These are phyloP conservation scores for Crucibulum parvulum DNA, from an alignment of 1,284 basidiomycete genomes.

Conservation along the genomic window DNA sequence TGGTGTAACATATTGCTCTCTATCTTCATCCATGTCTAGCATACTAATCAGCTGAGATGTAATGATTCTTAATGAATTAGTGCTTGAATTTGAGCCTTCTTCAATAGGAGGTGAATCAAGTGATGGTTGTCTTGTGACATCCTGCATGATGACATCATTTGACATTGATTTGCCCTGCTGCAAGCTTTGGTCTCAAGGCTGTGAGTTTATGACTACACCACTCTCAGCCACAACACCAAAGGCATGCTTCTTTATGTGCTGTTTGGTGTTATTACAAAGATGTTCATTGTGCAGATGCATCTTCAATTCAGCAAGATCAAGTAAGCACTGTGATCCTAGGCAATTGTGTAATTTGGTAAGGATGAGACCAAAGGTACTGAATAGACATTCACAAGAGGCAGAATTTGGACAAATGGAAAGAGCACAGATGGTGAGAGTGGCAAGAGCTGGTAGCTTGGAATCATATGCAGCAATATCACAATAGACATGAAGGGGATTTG, in stretches of 20 bases:
- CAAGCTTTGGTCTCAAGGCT: not conserved
- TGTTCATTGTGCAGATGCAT: constrained; percentile 34
- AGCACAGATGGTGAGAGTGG: constrained; percentile 24
- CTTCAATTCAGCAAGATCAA: constrained; percentile 32
- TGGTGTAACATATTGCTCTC: not conserved
- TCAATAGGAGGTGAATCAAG: not conserved
- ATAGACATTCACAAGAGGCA: constrained; percentile 41
- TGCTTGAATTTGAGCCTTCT: not conserved
- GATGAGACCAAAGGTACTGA: constrained; percentile 38
- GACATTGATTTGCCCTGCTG: too few species aligned
- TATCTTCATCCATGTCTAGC: not conserved
- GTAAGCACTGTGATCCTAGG: constrained; percentile 19
- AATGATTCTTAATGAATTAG: not conserved
- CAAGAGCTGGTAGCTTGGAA: constrained; percentile 7
- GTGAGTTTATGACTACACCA: not conserved
- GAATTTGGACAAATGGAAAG: constrained; percentile 41
- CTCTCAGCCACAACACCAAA: constrained; percentile 1
- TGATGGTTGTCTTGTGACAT: not conserved
- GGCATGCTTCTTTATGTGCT: constrained; percentile 1
- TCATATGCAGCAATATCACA: constrained; percentile 10
- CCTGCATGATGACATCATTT: not conserved
- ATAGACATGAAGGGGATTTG: constrained; percentile 19
- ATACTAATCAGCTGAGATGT: not conserved
- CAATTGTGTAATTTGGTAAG: constrained; percentile 34
- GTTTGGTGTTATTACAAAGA: constrained; percentile 12